Evolutionary conservation across 306 rosid genomes (phyloP), one percentile per base, ranked within the genome.

Genomic region (Hippophae tibetana): DNA sequence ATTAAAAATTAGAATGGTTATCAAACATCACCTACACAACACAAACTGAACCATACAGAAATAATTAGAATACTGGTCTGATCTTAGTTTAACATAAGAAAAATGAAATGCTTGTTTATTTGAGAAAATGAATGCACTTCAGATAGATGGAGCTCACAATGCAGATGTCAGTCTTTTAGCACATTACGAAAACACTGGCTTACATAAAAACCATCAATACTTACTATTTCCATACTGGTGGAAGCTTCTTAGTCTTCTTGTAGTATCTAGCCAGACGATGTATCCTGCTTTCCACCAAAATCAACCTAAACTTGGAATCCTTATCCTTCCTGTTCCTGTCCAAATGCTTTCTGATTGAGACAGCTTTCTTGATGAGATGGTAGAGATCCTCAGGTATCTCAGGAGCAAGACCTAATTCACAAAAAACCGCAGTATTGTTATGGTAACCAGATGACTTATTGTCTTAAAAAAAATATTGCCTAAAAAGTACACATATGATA

Each of bases 241-340:
- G 90, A 23, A 88, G 94, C 83, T 88, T 88, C 94, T 88, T 88
- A 6, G 94, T 88, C 80, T 85, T 89, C 80, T 89, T 89, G 79
- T 85, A 85, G 52, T 85, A 85, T 12, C 94, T 90, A 65, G 90
- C 94, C 6, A 89, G 88, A 11, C 97, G 82, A 60, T 89, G 96
- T 63, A 89, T 89, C 68, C 96, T 81, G 82, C 96, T 89, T 74
- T 89, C 96, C 14, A 89, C 97, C 48, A 89, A 77, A 69, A 89
- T 89, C 82, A 89, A 75, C 71, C 95, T 78, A 62, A 89, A 89
- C 62, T 89, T 89, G 18, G 97, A 89, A 63, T 89, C 95, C 70
- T 85, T 86, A 14, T 86, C 97, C 73, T 83, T 86, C 18, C 95
- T 83, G 57, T 89, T 89, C 79, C 95, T 89, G 79, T 89, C 95